phyloP scores from a whole-genome alignment of 2,329 filamentous ascomycete species.

The Xenoacremonium recifei region DNA sequence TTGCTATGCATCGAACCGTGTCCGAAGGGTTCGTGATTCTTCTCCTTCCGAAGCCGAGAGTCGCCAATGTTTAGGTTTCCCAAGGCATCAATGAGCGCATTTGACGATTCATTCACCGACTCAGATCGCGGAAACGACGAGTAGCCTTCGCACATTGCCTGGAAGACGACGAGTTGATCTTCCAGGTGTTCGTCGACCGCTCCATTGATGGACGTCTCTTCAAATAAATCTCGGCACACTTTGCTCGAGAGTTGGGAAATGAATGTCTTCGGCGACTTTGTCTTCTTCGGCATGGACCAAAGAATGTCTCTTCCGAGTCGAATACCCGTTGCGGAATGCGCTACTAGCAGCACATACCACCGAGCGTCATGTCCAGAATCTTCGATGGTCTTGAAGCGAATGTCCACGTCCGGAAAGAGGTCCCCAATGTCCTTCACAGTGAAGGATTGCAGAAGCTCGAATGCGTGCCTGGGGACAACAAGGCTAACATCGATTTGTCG shows the following conservation, averaged over 20 bases:
- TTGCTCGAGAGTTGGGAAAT: conserved; percentile 42
- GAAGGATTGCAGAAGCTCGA: conserved; percentile 37
- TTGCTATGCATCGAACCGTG: conserved; percentile 55
- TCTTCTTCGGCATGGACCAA: conserved; percentile 40
- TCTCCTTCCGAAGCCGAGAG: conserved; percentile 40
- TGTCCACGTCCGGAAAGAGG: conserved; percentile 42
- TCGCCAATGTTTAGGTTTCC: conserved; percentile 26
- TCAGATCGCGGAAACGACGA: conserved; percentile 44
- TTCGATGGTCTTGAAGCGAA: conserved; percentile 46
- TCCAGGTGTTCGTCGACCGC: conserved; percentile 57
- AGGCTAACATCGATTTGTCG: conserved; percentile 50
- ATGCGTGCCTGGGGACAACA: conserved; percentile 45
- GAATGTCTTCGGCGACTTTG: conserved; percentile 24
- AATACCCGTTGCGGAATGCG: conserved; percentile 43
- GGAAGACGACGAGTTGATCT: conserved; percentile 61
- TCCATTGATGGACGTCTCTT: conserved; percentile 43
- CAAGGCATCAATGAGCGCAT: conserved; percentile 27
- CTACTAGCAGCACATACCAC: conserved; percentile 58
- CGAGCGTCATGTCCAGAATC: conserved; percentile 51
- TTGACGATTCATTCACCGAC: conserved; percentile 11
- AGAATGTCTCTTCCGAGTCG: conserved; percentile 51
- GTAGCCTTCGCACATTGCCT: conserved; percentile 53
- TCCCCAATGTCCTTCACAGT: conserved; percentile 39
- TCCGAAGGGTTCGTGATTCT: conserved; percentile 50
- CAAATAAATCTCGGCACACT: conserved; percentile 44